Conservation (phyloP, 2,329 filamentous ascomycete species). For the Penicillium sp. region DNA sequence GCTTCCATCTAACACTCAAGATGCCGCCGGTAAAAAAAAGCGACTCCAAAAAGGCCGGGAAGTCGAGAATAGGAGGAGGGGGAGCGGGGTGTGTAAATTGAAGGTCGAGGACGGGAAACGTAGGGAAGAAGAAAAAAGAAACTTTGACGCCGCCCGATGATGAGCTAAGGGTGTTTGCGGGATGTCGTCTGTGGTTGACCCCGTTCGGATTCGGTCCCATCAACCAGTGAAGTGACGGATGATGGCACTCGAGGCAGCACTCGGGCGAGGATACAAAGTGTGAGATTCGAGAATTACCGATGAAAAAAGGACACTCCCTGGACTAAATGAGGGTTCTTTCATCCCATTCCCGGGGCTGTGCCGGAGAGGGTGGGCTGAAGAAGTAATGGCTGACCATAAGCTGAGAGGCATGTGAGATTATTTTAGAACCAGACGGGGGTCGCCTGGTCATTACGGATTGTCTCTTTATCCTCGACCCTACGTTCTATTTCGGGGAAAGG, state of each 20-base stretch:
- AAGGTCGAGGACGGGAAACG: conserved; percentile 7
- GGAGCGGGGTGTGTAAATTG: conserved; percentile 12
- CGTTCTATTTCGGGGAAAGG: background rate
- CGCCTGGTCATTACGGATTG: background rate
- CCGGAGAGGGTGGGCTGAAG: background rate
- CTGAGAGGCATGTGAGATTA: conserved; percentile 3
- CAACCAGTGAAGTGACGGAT: background rate
- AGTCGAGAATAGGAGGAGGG: conserved; percentile 3
- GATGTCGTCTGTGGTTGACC: conserved; percentile 15
- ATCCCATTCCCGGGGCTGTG: background rate
- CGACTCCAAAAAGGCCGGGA: conserved; percentile 8
- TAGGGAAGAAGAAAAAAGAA: conserved; percentile 17
- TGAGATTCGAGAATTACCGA: background rate
- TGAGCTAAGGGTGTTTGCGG: conserved; percentile 41
- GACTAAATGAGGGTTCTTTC: background rate
- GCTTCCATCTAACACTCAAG: conserved; percentile 36
- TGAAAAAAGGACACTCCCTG: background rate
- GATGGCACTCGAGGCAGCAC: background rate
- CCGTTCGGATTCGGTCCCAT: conserved; percentile 18
- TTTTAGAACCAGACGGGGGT: background rate
- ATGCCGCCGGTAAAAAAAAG: conserved; percentile 9
- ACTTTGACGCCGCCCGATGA: conserved; percentile 27
- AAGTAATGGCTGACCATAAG: conserved; percentile 1
- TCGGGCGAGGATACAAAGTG: background rate
- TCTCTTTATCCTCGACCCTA: background rate